Percentiles rank a stretch among this genome's conserved stretches.
Conservation (phyloP, 192 early-diverging fungal species). For the Coemansia asiatica region DNA sequence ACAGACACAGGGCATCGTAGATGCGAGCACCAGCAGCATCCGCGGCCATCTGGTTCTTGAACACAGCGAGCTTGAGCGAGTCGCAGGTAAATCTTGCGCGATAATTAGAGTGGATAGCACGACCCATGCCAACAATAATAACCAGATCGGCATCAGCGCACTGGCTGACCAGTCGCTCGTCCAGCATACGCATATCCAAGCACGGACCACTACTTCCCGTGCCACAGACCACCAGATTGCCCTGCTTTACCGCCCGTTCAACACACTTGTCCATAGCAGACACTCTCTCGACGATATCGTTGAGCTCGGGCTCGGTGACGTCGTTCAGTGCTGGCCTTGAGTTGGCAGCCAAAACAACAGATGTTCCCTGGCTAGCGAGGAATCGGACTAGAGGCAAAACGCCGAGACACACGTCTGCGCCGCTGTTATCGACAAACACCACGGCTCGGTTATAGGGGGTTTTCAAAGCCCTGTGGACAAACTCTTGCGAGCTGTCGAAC, state of each 20-base stretch:
- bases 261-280: slow-evolving; percentile 53
- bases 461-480: slow-evolving; percentile 48
- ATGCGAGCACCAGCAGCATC: slow-evolving; percentile 65
- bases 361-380: slow-evolving; percentile 55
- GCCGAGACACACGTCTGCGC: slow-evolving; percentile 77
- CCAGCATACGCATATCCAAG: slow-evolving; percentile 65
- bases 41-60: slow-evolving; percentile 75
- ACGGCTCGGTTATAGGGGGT: slow-evolving; percentile 59
- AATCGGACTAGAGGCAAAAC: slow-evolving; percentile 75
- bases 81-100: slow-evolving; percentile 67
- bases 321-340: slow-evolving; percentile 78
- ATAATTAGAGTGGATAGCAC: slow-evolving; percentile 84
- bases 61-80: slow-evolving; percentile 74
- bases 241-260: slow-evolving; percentile 15
- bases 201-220: slow-evolving; percentile 75
- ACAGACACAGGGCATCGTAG: slow-evolving; percentile 65
- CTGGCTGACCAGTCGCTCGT: slow-evolving; percentile 59
- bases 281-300: slow-evolving; percentile 50
- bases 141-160: slow-evolving; percentile 67
- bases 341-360: slow-evolving; percentile 75
- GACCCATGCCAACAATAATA: slow-evolving; percentile 74
- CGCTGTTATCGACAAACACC: slow-evolving; percentile 83
- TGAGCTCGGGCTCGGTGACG: slow-evolving; percentile 68
- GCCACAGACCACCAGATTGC: slow-evolving; percentile 58
- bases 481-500: slow-evolving; percentile 52